These are phyloP conservation scores for Aspergillus sp. DNA, from an alignment of 2,329 filamentous ascomycete genomes.

Conservation along the genomic window DNA sequence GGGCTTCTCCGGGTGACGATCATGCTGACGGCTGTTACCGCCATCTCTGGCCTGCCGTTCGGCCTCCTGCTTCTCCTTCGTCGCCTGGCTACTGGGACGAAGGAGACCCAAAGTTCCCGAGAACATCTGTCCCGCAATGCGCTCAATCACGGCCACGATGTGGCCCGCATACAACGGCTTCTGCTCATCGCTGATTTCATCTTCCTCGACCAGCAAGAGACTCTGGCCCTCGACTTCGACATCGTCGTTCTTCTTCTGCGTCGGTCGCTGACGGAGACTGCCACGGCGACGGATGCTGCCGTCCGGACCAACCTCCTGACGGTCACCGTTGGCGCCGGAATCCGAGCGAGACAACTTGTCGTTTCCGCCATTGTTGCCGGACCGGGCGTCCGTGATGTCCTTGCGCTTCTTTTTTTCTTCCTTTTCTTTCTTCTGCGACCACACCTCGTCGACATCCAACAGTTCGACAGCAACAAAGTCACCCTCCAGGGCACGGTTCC, in stretches of 20 bases:
- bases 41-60: slow-evolving; percentile 89
- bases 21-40: slow-evolving; percentile 60
- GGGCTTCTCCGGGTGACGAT: slow-evolving; percentile 86
- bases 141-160: slow-evolving; percentile 93
- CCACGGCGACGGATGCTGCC: slow-evolving; percentile 86
- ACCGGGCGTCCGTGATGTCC: slow-evolving; percentile 88
- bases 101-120: slow-evolving; percentile 90
- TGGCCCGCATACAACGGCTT: slow-evolving; percentile 97
- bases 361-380: slow-evolving; percentile 63
- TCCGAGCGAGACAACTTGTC: slow-evolving; percentile 52
- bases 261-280: slow-evolving; percentile 90
- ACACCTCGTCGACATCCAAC: slow-evolving; percentile 95
- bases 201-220: slow-evolving; percentile 90
- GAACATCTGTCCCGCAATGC: slow-evolving; percentile 97
- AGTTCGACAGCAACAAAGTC: slow-evolving; percentile 94
- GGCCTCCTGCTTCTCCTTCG: slow-evolving; percentile 98
- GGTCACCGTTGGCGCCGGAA: slow-evolving; percentile 53
- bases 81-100: slow-evolving; percentile 93
- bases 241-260: slow-evolving; percentile 99
- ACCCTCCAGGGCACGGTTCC: slow-evolving; percentile 91
- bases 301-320: slow-evolving; percentile 56
- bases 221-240: slow-evolving; percentile 98
- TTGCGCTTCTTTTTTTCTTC: slow-evolving; percentile 99
- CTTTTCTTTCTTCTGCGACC: slow-evolving; percentile 97
- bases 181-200: slow-evolving; percentile 96